phyloP scores from a whole-genome alignment of 257 asterid genomes.

The Solanum habrochaites region DNA sequence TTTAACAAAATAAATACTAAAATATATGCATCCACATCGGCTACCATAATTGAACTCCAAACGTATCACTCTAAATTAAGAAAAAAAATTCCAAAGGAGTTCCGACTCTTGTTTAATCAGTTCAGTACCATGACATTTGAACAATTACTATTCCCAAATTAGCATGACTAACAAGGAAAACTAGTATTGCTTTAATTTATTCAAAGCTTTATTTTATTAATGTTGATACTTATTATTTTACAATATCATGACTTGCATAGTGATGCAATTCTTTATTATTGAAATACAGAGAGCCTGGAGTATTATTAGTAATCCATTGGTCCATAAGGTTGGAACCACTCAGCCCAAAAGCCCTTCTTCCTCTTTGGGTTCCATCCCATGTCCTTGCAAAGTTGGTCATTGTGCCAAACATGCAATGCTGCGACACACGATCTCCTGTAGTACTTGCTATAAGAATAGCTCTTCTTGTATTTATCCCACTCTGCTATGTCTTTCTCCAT shows the following conservation, averaged over 20 bases:
- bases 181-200: too few species aligned
- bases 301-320: too few species aligned
- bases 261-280: too few species aligned
- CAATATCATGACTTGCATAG: not conserved
- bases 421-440: constrained; percentile 23
- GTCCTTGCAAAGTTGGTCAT: constrained; percentile 41
- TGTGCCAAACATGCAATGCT: constrained; percentile 30
- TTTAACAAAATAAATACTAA: too few species aligned
- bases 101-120: not conserved
- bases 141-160: not conserved
- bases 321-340: not conserved
- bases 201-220: too few species aligned
- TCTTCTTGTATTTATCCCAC: constrained; percentile 31
- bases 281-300: not conserved
- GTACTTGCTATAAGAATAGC: constrained; percentile 15
- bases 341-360: constrained; percentile 12
- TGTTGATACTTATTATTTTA: not conserved
- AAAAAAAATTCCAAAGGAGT: not conserved
- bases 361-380: constrained; percentile 39
- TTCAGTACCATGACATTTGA: not conserved
- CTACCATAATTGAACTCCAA: not conserved
- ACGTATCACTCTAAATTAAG: not conserved
- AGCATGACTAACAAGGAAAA: not conserved
- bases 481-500: constrained; percentile 26
- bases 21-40: not conserved